Conservation (phyloP, 257 asterid genomes). For the Verbena officinalis region DNA sequence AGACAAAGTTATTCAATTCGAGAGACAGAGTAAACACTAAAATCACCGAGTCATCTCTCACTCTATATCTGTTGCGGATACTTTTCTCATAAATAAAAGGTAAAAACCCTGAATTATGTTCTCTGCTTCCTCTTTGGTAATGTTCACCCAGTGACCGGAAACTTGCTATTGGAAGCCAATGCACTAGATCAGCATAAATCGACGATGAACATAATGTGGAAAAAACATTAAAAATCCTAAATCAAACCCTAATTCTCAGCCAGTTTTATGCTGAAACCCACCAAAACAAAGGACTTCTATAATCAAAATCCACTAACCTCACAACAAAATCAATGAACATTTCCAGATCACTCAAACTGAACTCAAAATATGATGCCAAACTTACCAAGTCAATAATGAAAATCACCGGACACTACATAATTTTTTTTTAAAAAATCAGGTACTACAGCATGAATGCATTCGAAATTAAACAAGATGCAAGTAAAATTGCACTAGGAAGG, state of each 20-base stretch:
- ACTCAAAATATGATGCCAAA: background rate
- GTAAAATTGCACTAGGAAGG: conserved; percentile 39
- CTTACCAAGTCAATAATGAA: conserved; percentile 21
- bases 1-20: conserved; percentile 7
- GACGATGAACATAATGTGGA: background rate
- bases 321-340: conserved; percentile 22
- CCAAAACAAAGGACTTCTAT: background rate
- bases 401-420: conserved; percentile 7
- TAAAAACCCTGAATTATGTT: background rate
- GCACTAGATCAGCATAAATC: conserved; percentile 17
- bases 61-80: too few species aligned
- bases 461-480: background rate
- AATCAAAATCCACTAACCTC: background rate
- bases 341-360: conserved; percentile 28
- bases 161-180: conserved; percentile 2
- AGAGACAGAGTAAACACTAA: background rate
- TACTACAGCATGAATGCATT: conserved; percentile 4
- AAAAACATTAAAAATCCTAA: background rate
- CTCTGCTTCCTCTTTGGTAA: conserved; percentile 9
- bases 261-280: conserved; percentile 17
- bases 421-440: background rate
- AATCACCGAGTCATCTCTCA: conserved; percentile 24
- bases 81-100: background rate
- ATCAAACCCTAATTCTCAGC: conserved; percentile 24
- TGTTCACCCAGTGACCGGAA: background rate